Evolutionary conservation across 768 basidiomycete species (phyloP), one percentile per base, ranked within the genome.

Genomic region (Tricholoma matsutake): DNA sequence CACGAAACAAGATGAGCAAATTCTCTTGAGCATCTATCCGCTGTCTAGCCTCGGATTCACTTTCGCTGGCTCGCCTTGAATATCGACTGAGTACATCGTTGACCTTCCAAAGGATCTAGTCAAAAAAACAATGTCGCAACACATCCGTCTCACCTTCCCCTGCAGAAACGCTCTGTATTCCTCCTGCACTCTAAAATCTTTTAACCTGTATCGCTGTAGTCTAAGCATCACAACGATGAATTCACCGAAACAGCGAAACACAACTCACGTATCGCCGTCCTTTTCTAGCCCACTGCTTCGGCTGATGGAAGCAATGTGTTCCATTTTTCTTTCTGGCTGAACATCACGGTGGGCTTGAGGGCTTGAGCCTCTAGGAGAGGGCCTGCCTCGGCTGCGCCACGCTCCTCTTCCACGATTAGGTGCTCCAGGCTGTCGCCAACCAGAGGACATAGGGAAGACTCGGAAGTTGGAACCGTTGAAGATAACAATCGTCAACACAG

Each of bases 211-310:
- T 3, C 65, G 57, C 74, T 80, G 63, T 64, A 63, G 62, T 70
- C 58, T 67, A 31, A 53, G 51, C 51, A 70, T 81, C 71, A 76
- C 63, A 64, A 68, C 60, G 32, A 56, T 51, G 60, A 64, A 31
- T 11, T 31, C 37, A n/a, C 43, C 35, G 13, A 28, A 49, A 9
- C 39, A 31, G 4, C 13, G 31, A 22, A 53, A 47, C 35, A 9
- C 57, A 35, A 72, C 90, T 81, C 73, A 92, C 91, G 82, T 80
- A 73, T 91, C 87, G 39, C 91, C 89, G 61, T 85, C 88, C 64
- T 83, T 85, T 65, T 87, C 87, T 25, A 91, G 69, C 9, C 91
- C 89, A 64, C 90, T 87, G 65, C 88, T 90, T 41, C 91, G 80
- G 68, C 90, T 92, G 52, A 91, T 83, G 1, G 88, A 89, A 1